Base-by-base conservation (phyloP, 352 stramenopile genomes). In the Pythium aphanidermatum region DNA sequence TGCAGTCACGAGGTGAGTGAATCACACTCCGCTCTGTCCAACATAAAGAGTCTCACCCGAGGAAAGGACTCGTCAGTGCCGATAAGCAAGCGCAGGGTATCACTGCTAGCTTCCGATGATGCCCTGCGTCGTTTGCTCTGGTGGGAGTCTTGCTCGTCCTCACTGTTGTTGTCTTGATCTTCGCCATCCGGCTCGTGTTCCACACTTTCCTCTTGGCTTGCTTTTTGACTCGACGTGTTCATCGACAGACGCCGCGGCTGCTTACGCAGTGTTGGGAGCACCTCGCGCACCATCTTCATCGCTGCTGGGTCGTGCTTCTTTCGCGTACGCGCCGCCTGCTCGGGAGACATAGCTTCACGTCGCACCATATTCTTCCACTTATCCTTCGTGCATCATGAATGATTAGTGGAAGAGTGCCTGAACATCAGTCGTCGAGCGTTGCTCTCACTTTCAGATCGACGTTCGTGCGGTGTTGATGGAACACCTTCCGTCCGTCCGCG, bases 391-490 rank as follows among this genome's bases (percentile, higher is more conserved):
- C n/a, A n/a, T n/a, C 7, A 48, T 28, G 35, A 42, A 10, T 25
- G 5, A 24, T 41, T 9, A 41, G n/a, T n/a, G 14, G 27, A 14
- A 13, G 28, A 33, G 28, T 9, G 5, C 14, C 7, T 41, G 5
- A 2, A 46, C 24, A 21, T 27, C 13, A 46, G n/a, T 16, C 12
- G 14, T 19, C 23, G 24, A 16, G 8, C 17, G 11, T 32, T 13
- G 12, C 16, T 25, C 30, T 4, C 8, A 84, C 72, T 68, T 87
- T 87, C 19, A 87, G 55, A 44, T 87, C 72, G 11, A 80, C 60
- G 26, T 85, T 83, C 0, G 68, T 87, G 24, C 75, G 59, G 30
- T 74, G 68, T 1, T 2, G 27, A 7, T 53, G 55, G 50, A 87
- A 87, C 2, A 85, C 51, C 5, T 27, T 37, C 1, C 40, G 17